Conservation (phyloP, 2,329 filamentous ascomycete genomes). For the Tympanopsis confertula region DNA sequence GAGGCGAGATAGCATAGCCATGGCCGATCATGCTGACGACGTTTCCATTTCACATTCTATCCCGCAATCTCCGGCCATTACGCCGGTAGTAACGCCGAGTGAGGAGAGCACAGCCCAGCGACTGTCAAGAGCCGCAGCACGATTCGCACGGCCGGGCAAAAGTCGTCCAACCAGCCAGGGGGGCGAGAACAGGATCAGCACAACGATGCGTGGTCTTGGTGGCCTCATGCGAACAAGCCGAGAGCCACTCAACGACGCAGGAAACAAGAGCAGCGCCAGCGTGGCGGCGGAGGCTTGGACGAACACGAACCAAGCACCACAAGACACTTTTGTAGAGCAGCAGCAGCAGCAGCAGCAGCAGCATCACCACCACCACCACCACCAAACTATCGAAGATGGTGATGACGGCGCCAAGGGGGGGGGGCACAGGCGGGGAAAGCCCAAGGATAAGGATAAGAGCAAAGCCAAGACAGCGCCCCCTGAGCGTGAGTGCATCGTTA, state of each 20-base stretch:
- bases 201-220: conserved; percentile 42
- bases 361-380: not conserved
- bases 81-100: conserved; percentile 28
- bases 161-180: conserved; percentile 47
- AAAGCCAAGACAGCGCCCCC: conserved; percentile 7
- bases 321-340: too few species aligned
- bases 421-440: conserved; percentile 2
- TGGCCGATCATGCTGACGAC: conserved; percentile 28
- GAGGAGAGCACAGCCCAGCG: conserved; percentile 43
- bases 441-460: conserved; percentile 9
- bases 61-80: conserved; percentile 16
- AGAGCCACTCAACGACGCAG: conserved; percentile 27
- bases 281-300: not conserved
- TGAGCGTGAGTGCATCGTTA: conserved; percentile 15
- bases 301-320: not conserved
- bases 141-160: conserved; percentile 32
- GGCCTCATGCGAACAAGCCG: conserved; percentile 38
- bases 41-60: conserved; percentile 23
- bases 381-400: not conserved
- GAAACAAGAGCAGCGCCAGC: not conserved
- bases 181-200: conserved; percentile 44
- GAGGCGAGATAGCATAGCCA: conserved; percentile 37
- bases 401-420: not conserved
- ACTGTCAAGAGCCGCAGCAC: conserved; percentile 43
- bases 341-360: not conserved